A percentile compares a stretch with the other conserved stretches of the same genome.
Conservation (phyloP, 192 early-diverging fungal genomes). For the Oehlia diaphana region DNA sequence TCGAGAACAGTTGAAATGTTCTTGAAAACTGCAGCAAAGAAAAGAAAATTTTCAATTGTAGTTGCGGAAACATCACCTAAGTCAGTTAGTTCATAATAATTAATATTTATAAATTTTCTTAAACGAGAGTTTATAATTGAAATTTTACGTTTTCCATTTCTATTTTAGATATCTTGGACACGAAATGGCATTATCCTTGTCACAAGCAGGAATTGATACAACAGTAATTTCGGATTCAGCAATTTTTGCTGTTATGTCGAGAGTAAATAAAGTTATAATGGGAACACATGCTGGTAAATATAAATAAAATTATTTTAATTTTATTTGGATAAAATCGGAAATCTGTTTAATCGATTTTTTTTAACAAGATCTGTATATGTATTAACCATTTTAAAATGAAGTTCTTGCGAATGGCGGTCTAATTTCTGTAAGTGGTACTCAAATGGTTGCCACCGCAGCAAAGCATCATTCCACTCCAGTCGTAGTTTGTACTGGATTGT, state of each 20-base stretch:
- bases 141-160: neutral
- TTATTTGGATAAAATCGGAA: no score
- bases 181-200: conserved; percentile 74
- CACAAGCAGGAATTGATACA: conserved; percentile 81
- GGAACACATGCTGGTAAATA: conserved; percentile 79
- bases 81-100: conserved; percentile 43
- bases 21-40: conserved; percentile 79
- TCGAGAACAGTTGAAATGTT: conserved; percentile 87
- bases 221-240: conserved; percentile 91
- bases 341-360: no score
- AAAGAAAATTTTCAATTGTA: conserved; percentile 92
- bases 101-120: neutral
- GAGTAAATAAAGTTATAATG: conserved; percentile 96
- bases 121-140: neutral
- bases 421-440: conserved; percentile 77
- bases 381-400: conserved; percentile 11
- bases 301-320: neutral
- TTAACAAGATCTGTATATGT: no score
- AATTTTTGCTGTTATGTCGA: conserved; percentile 95
- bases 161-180: conserved; percentile 76
- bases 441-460: conserved; percentile 85
- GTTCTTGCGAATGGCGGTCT: conserved; percentile 94
- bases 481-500: conserved; percentile 86
- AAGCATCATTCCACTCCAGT: conserved; percentile 92
- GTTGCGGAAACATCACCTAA: conserved; percentile 90